These are phyloP conservation scores for Fomitopsis schrenkii DNA, from an alignment of 1,284 basidiomycete genomes.

Conservation along the genomic window DNA sequence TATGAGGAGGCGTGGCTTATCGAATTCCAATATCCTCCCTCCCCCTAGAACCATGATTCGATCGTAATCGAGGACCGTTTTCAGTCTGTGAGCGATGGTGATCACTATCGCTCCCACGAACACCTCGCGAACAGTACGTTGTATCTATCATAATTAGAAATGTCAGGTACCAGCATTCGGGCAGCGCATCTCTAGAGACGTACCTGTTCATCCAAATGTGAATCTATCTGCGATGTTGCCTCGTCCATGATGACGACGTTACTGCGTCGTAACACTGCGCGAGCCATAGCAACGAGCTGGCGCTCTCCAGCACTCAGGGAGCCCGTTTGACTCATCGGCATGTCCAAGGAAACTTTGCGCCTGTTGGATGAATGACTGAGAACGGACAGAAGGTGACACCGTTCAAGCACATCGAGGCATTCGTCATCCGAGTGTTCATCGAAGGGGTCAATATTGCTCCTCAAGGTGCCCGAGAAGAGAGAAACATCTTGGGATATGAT, in stretches of 20 bases:
- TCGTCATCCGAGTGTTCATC: constrained; percentile 57
- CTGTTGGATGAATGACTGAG: constrained; percentile 26
- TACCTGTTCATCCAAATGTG: constrained; percentile 66
- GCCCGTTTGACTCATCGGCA: constrained; percentile 63
- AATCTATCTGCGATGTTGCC: constrained; percentile 75
- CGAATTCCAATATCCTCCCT: constrained; percentile 66
- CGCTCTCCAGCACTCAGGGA: constrained; percentile 78
- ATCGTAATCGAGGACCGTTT: constrained; percentile 78
- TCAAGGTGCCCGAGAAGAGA: constrained; percentile 81
- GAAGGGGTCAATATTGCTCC: constrained; percentile 77
- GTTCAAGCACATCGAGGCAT: constrained; percentile 59
- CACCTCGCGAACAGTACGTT: constrained; percentile 75
- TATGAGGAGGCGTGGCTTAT: constrained; percentile 63
- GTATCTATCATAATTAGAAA: no score
- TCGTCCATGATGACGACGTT: constrained; percentile 87
- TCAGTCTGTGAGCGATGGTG: constrained; percentile 78
- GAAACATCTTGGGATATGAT: constrained; percentile 84
- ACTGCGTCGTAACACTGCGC: constrained; percentile 70
- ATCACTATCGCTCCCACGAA: constrained; percentile 72
- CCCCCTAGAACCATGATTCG: constrained; percentile 76
- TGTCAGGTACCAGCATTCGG: no score
- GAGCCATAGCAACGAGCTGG: constrained; percentile 74
- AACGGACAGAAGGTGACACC: constrained; percentile 54
- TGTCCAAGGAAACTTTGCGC: constrained; percentile 42
- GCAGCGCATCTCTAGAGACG: no score